A percentile compares a stretch with the other conserved stretches of the same genome.
These are phyloP conservation scores for Aureobasidium sp. DNA, from an alignment of 2,329 filamentous ascomycete species.

Conservation along the genomic window DNA sequence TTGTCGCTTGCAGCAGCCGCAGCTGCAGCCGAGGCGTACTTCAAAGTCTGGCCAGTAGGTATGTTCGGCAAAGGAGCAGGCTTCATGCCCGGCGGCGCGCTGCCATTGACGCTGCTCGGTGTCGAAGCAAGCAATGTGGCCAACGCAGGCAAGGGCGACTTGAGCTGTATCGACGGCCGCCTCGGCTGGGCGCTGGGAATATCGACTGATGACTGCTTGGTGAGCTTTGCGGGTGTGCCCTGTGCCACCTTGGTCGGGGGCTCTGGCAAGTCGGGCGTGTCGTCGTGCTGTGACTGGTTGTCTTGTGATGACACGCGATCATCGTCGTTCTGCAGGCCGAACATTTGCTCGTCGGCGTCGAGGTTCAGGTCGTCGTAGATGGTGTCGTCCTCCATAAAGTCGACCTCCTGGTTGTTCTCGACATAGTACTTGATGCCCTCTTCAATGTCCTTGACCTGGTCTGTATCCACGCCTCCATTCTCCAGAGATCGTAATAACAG, in stretches of 20 bases:
- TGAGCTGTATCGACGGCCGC: constrained; percentile 81
- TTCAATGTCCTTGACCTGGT: constrained; percentile 80
- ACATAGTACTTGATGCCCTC: constrained; percentile 95
- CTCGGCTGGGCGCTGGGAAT: constrained; percentile 50
- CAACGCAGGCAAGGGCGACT: constrained; percentile 86
- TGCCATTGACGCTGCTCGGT: constrained; percentile 54
- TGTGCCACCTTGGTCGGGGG: not conserved
- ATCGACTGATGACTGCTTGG: constrained; percentile 54
- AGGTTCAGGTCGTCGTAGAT: constrained; percentile 94
- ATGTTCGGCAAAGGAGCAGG: constrained; percentile 80
- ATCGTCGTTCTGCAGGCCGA: constrained; percentile 70
- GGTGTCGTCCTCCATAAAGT: constrained; percentile 89
- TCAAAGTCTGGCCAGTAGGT: constrained; percentile 80
- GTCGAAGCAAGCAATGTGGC: constrained; percentile 78
- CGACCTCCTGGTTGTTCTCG: constrained; percentile 76
- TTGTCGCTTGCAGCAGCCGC: constrained; percentile 88
- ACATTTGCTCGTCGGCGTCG: constrained; percentile 83
- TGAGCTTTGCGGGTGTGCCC: constrained; percentile 37
- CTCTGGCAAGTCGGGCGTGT: constrained; percentile 52
- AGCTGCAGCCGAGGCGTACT: constrained; percentile 93
- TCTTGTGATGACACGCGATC: constrained; percentile 95
- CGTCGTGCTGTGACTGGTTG: constrained; percentile 84
- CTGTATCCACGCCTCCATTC: constrained; percentile 82
- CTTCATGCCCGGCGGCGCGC: constrained; percentile 66
- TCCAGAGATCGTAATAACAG: constrained; percentile 82